Conservation (phyloP, 257 asterid species). For the Euphrasia confusa region DNA sequence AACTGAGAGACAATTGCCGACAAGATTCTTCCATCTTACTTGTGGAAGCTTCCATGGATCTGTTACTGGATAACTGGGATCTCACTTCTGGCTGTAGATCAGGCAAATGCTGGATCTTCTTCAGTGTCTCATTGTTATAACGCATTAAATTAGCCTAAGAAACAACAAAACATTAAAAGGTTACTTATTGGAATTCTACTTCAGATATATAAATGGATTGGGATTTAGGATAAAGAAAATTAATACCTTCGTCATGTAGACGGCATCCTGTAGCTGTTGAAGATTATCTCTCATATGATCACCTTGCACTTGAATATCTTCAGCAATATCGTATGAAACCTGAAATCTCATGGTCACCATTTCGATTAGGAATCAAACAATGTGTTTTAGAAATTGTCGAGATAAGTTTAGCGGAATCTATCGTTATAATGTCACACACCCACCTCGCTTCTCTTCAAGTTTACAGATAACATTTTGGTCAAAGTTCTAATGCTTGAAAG, state of each 20-base stretch:
- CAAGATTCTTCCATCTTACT: conserved; percentile 35
- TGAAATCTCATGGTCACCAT: conserved; percentile 33
- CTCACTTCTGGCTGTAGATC: conserved; percentile 32
- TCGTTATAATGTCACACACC: conserved; percentile 24
- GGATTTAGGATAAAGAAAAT: conserved; percentile 17
- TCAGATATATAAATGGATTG: conserved; percentile 7
- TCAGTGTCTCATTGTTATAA: conserved; percentile 51
- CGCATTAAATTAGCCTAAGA: conserved; percentile 75
- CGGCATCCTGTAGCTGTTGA: conserved; percentile 90
- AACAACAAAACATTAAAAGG: conserved; percentile 21
- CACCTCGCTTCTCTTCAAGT: conserved; percentile 85
- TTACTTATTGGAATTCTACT: conserved; percentile 3
- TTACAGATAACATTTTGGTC: conserved; percentile 74
- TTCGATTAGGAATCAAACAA: conserved; percentile 13
- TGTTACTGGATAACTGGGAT: conserved; percentile 35
- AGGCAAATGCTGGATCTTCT: conserved; percentile 50
- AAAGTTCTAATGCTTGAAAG: conserved; percentile 76
- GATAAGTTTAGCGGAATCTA: conserved; percentile 24
- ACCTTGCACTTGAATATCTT: conserved; percentile 82
- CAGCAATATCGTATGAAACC: conserved; percentile 74
- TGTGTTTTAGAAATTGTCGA: conserved; percentile 14
- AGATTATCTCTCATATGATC: conserved; percentile 70
- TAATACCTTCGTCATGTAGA: conserved; percentile 82
- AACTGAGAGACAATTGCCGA: conserved; percentile 37
- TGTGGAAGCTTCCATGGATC: conserved; percentile 27